Evolutionary conservation across 2,329 filamentous ascomycete species (phyloP), one percentile per base, ranked within the genome.

Genomic region (Paracamarosporium sp.): DNA sequence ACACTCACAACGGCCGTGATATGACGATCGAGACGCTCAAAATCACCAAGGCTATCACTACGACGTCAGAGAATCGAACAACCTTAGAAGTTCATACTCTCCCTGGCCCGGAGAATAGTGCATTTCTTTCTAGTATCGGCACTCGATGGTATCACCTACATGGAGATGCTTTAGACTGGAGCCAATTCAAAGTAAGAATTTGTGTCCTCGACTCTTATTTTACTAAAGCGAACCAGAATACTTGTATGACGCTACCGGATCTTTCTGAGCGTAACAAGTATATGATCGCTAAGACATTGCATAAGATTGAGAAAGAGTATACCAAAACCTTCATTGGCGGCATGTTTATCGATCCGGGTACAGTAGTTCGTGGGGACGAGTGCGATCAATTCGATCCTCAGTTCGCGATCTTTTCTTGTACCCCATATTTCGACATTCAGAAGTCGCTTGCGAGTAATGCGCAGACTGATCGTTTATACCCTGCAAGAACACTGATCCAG

Each of bases 261-360:
- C 9, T 70, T 5, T 62, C 65, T 31, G 58, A 55, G 24, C 65
- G 67, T 15, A 47, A 63, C 3, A 56, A 60, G 20, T 60, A 33
- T n/a, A 54, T 73, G 3, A 59, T 59, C 5, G 38, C 24, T 3
- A 64, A 63, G 20, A 56, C 64, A 1, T 52, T 75, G 5, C 52
- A 57, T 15, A 69, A 61, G 43, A 22, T 76, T 1, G 65, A 73
- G 44, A 67, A 61, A 27, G 65, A 73, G 7, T 69, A 66, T 11
- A 52, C 68, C 9, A 71, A 69, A 35, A 47, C 58, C 11, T 71
- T 64, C 24, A 24, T 69, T 3, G 62, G 60, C 8, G 73, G 73
- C 5, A 66, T 68, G 57, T 76, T 71, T 50, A 68, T 75, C n/a
- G 70, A 75, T 46, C 70, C 71, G 7, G 73, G 73, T 7, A 72